Evolutionary conservation across 2,329 filamentous ascomycete genomes (phyloP), one percentile per base, ranked within the genome.

Genomic region (Juglanconis sp.): DNA sequence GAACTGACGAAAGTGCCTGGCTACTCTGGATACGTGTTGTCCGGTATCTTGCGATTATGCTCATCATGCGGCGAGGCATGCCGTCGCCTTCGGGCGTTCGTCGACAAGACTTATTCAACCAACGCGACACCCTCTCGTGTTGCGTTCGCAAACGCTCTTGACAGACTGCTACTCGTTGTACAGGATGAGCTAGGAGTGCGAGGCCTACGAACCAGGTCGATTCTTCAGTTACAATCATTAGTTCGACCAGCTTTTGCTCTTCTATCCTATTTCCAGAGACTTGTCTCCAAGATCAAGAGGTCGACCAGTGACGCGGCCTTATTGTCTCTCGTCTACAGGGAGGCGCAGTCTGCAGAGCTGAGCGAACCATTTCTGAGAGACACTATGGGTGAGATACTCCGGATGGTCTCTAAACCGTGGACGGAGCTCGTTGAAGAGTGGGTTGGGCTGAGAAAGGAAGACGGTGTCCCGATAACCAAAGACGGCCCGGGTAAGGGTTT

Each of bases 401-500:
- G 68, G 31, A 64, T 70, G 13, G 65, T 72, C 2, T 73, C 73
- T 15, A 68, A 63, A 34, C 73, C 73, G 1, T 75, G 72, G 72
- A 68, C 66, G 11, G 69, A 67, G 5, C 73, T 73, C 55, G 77
- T 89, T 7, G 83, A 88, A 65, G 85, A 87, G 68, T 95, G 91
- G 90, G 85, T 93, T 62, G 91, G 91, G 0, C 81, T 91, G 10
- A 81, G 78, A 62, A 75, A 78, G 3, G 86, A 89, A 65, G 75
- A 80, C 40, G 82, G 84, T 1, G 74, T 83, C 10, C 79, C 80
- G 0, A 67, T 87, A 35, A 78, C 79, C 5, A 86, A 80, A 68
- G 69, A 77, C 56, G 77, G 78, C 17, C 70, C 73, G 42, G 77
- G 72, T 59, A 85, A 82, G 65, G 79, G 82, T 31, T 90, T 91